Base-by-base conservation (phyloP, 192 early-diverging fungal species). In the Backusella circina region DNA sequence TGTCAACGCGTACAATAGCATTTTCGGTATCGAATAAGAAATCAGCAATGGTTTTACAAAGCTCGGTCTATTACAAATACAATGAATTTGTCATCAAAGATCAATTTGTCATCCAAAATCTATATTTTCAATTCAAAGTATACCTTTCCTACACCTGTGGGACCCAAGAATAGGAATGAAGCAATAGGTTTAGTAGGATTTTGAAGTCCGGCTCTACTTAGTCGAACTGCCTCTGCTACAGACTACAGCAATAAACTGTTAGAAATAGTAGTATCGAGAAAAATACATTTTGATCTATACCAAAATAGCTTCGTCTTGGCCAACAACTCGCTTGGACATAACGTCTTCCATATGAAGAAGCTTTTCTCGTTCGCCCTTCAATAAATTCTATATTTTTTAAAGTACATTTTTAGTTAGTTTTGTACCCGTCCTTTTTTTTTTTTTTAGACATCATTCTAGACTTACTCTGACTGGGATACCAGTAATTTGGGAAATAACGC, bases 11-110 rank as follows among this genome's bases (percentile, higher is more conserved):
- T 31, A 99, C 88, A 77, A 99, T 93, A 69, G 91, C 91, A 80
- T 96, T 97, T 79, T 99, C 95, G 75, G 97, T 94, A 82, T 99
- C 97, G 80, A 99, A 99, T 35, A 99, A 89, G 79, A 97, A 94
- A 65, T 91, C 82, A 16, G 93, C 94, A 38, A 95, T 83, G 7
- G 91, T 88, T 78, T 94, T 93, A 75, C 89, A 90, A 54, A 93
- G 82, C 82, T 95, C 93, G 2, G 92, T 95, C 80, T 78, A 33
- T n/a, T 57, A 23, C 23, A 28, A 61, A 13, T 61, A 10, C 26
- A 12, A 2, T 39, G 10, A 13, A 31, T 75, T 74, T 18, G 35
- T 64, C 23, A 16, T 30, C n/a, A 47, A 16, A n/a, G 44, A n/a
- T 47, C 16, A 47, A 47, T 28, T 77, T 12, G 80, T 84, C 44